Conservation (phyloP, 495 filamentous ascomycete species). For the Penicillium soppii region DNA sequence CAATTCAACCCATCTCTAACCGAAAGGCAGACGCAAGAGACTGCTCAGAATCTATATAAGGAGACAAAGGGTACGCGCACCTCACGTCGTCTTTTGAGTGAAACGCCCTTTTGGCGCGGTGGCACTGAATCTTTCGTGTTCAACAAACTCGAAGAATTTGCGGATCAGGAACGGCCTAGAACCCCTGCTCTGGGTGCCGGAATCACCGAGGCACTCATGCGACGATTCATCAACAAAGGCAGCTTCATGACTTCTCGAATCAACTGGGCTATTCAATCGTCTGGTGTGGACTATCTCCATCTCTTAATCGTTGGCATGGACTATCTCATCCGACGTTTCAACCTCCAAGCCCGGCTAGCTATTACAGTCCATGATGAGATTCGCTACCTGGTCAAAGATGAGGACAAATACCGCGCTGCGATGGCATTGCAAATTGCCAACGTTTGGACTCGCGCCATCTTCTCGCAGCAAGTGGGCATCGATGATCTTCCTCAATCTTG, state of each 20-base stretch:
- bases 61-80: slow-evolving; percentile 86
- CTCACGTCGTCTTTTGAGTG: slow-evolving; percentile 64
- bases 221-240: slow-evolving; percentile 81
- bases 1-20: slow-evolving; percentile 87
- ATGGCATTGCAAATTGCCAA: slow-evolving; percentile 94
- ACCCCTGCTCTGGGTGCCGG: slow-evolving; percentile 95
- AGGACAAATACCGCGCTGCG: slow-evolving; percentile 83
- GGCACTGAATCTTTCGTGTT: slow-evolving; percentile 98
- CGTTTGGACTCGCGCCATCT: slow-evolving; percentile 96
- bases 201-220: slow-evolving; percentile 92
- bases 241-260: slow-evolving; percentile 94
- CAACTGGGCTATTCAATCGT: slow-evolving; percentile 99
- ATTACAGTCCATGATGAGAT: slow-evolving; percentile 99
- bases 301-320: slow-evolving; percentile 94
- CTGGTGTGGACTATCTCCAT: slow-evolving; percentile 96
- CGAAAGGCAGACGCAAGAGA: slow-evolving; percentile 71
- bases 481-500: slow-evolving; percentile 90
- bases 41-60: slow-evolving; percentile 77
- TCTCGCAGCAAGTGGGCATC: slow-evolving; percentile 94
- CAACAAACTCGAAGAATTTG: slow-evolving; percentile 96
- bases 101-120: slow-evolving; percentile 87
- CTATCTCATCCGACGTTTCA: slow-evolving; percentile 83
- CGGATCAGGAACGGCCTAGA: slow-evolving; percentile 85
- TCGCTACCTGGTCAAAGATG: slow-evolving; percentile 81
- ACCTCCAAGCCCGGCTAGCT: slow-evolving; percentile 76